Base-by-base conservation (phyloP, 2,329 filamentous ascomycete genomes). In the Penicillium oxalicum region DNA sequence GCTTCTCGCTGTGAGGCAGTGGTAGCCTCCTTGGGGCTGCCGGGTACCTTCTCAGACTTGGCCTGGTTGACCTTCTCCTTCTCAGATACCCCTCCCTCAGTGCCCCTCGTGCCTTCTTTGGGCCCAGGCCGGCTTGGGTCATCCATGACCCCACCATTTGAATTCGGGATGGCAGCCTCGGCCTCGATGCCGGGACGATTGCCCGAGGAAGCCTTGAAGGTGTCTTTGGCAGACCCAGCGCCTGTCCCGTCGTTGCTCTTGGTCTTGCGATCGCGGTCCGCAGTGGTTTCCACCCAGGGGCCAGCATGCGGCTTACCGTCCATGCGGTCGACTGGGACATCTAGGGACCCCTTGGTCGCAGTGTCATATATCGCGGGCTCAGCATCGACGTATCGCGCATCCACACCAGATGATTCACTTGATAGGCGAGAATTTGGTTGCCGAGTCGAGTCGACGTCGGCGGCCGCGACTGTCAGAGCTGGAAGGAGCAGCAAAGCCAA, bases 271-370 rank as follows among this genome's bases (percentile, higher is more conserved):
- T 75, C 73, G 45, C 74, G 66, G 28, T 75, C 73, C 25, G 73
- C 72, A 37, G 58, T 69, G 5, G 73, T 75, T 54, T 77, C 74
- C 40, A 77, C 72, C 63, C 80, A 84, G 2, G 93, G 93, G 1
- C 93, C 93, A 18, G 85, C 82, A 65, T 96, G 91, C 40, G 93
- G 93, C 72, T 91, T 93, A 41, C 93, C 93, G 72, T 97, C 93
- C 61, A 87, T 86, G 40, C 91, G 91, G 66, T 97, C 93, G 18
- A 96, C 85, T 0, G 91, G 91, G 48, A 87, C 88, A 73, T 93
- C 85, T 67, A 90, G 90, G 44, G 82, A 84, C 45, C 81, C 82
- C 56, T 74, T 71, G 2, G 61, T 64, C 49, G 56, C 57, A 50
- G 60, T 60, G 33, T 55, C 52, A 24, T 53, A 54, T 12, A 46